These are phyloP conservation scores for Wickerhamiella siamensis DNA, from an alignment of 805 yeast species.

Conservation along the genomic window DNA sequence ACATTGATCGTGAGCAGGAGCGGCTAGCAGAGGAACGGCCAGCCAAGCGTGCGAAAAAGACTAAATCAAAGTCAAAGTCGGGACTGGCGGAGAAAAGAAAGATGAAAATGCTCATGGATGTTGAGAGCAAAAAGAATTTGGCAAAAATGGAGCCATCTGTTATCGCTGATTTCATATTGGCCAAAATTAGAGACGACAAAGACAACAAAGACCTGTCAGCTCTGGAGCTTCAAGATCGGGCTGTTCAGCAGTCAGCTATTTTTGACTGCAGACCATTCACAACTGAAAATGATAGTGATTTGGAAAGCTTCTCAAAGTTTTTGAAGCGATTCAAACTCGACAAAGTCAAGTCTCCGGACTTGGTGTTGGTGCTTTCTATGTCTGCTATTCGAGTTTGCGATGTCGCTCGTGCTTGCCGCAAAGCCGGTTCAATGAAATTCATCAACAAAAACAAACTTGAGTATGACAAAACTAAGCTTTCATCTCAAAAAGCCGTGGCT, in stretches of 20 bases:
- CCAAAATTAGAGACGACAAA: slow-evolving; percentile 38
- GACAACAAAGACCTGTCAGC: slow-evolving; percentile 50
- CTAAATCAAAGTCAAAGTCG: slow-evolving; percentile 15
- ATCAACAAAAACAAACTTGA: slow-evolving; percentile 61
- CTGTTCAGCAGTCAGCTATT: slow-evolving; percentile 42
- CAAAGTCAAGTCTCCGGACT: slow-evolving; percentile 22
- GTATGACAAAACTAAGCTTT: slow-evolving; percentile 41
- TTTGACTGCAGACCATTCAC: slow-evolving; percentile 32
- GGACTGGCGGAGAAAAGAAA: slow-evolving; percentile 14
- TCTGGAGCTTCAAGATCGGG: slow-evolving; percentile 56
- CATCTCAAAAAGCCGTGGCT: slow-evolving; percentile 31
- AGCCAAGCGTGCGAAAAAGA: slow-evolving; percentile 12
- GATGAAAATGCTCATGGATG: slow-evolving; percentile 14
- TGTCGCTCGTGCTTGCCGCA: slow-evolving; percentile 44
- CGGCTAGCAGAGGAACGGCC: slow-evolving; percentile 21
- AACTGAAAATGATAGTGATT: slow-evolving; percentile 34
- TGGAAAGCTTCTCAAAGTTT: slow-evolving; percentile 44
- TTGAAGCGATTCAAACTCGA: slow-evolving; percentile 29
- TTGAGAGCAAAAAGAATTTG: slow-evolving; percentile 39
- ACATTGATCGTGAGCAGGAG: slow-evolving; percentile 13
- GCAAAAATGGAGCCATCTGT: slow-evolving; percentile 42
- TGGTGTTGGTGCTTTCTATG: slow-evolving; percentile 44
- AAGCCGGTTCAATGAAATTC: slow-evolving; percentile 43
- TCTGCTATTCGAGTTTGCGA: slow-evolving; percentile 86
- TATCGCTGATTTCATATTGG: slow-evolving; percentile 55